phyloP scores from a whole-genome alignment of 139 green algal genomes.

The Edaphochlamys debaryana region DNA sequence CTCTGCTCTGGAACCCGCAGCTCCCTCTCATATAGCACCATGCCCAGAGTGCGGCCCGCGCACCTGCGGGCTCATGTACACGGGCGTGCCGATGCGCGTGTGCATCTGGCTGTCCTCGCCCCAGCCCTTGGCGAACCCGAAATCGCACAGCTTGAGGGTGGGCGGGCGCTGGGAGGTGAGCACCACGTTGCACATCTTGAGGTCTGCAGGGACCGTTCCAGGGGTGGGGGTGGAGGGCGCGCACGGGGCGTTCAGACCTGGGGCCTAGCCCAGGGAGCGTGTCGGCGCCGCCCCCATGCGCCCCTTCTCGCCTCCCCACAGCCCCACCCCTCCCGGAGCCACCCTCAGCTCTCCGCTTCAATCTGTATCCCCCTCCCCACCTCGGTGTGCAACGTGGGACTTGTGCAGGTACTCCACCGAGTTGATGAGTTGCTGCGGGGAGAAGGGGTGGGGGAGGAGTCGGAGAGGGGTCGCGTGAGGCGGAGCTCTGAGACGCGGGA shows the following conservation, averaged over 20 bases:
- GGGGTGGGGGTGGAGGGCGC: neutral
- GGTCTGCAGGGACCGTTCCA: neutral
- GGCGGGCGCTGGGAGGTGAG: slow-evolving; percentile 76
- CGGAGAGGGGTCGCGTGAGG: too few relatives aligned
- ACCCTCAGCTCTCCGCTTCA: too few relatives aligned
- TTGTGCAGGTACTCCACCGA: slow-evolving; percentile 90
- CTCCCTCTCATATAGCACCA: too few relatives aligned
- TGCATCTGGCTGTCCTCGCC: slow-evolving; percentile 62
- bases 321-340: neutral
- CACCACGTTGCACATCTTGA: slow-evolving; percentile 93
- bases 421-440: slow-evolving; percentile 61
- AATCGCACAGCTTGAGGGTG: slow-evolving; percentile 77
- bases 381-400: slow-evolving; percentile 84
- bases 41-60: too few relatives aligned
- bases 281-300: neutral
- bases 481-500: too few relatives aligned
- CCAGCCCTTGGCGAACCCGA: slow-evolving; percentile 77
- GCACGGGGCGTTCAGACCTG: too few relatives aligned
- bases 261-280: too few relatives aligned
- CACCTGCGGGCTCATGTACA: slow-evolving; percentile 68
- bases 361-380: too few relatives aligned
- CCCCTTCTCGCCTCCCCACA: too few relatives aligned
- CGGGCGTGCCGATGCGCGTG: slow-evolving; percentile 73
- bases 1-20: too few relatives aligned
- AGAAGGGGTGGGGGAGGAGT: neutral